Conservation (phyloP, 139 green algal species). For the Volvox africanus region DNA sequence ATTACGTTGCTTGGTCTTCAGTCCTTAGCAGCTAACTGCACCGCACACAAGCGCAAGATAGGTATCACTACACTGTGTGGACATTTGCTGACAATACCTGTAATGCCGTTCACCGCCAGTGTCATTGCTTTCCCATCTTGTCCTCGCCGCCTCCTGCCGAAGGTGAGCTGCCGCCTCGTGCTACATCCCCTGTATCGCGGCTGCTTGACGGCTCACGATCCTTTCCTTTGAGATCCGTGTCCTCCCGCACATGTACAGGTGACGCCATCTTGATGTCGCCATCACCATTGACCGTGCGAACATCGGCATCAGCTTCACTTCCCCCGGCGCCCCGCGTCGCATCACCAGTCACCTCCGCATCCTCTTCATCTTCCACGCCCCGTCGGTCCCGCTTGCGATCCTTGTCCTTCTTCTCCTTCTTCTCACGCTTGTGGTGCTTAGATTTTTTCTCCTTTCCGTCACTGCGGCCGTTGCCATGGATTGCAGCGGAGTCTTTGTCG, state of each 20-base stretch:
- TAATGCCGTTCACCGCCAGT: too few relatives aligned
- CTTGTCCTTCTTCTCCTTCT: conserved; percentile 33
- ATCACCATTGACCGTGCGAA: neutral
- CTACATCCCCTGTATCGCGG: neutral
- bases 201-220: neutral
- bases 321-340: neutral
- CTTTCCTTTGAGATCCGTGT: neutral
- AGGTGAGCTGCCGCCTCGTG: neutral
- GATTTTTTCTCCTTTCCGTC: conserved; percentile 23
- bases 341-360: neutral
- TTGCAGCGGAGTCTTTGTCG: neutral
- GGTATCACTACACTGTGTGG: too few relatives aligned
- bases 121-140: neutral
- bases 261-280: neutral
- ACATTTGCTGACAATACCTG: too few relatives aligned
- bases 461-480: neutral
- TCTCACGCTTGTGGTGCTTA: conserved; percentile 38
- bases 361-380: conserved; percentile 17
- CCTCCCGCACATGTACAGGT: neutral
- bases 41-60: too few relatives aligned
- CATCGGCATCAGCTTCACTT: neutral
- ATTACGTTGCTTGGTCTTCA: too few relatives aligned
- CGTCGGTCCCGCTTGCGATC: neutral
- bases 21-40: too few relatives aligned
- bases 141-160: neutral